Base-by-base conservation (phyloP, 352 stramenopile genomes). In the Globisporangium spinosum region DNA sequence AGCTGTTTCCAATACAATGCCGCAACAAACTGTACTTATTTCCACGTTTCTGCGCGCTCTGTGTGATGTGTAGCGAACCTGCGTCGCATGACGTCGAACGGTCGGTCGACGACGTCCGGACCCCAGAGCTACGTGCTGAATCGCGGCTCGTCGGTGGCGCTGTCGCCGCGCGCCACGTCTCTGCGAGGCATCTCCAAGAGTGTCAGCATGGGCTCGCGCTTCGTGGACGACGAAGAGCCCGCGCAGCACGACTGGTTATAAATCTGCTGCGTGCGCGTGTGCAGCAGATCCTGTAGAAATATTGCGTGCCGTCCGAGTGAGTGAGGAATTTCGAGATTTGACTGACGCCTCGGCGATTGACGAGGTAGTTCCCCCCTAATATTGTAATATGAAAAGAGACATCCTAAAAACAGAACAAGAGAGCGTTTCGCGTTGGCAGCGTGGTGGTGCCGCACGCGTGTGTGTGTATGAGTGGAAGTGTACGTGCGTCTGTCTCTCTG, bases 221-320 rank as follows among this genome's bases (percentile, higher is more conserved):
- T 89, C 49, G 74, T 85, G 67, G 80, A 89, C 47, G 83, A 91
- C 47, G 83, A 90, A 43, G 82, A 91, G 65, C 85, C 85, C 43
- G 76, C 82, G 49, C 72, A 85, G 71, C 89, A 86, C 73, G 78
- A 90, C 65, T 93, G 85, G 85, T 80, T 91, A 68, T 93, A 90
- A 78, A 63, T 69, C 72, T 35, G 60, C 43, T 38, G 20, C 22
- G 40, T 35, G 54, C 6, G 40, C 54, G 58, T 34, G 60, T 54
- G 20, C 29, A 23, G 57, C 17, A 32, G 29, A 69, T 51, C 64
- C 61, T 68, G 63, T 58, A 65, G 58, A 70, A 55, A 56, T 65
- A 70, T 34, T 59, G 38, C 53, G 43, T 45, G 60, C 34, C 27
- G 55, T 45, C 20, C 55, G 29, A 49, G 56, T 32, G 13, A 43